Base-by-base conservation (phyloP, 331 rosid genomes). In the Acacia pycnantha region DNA sequence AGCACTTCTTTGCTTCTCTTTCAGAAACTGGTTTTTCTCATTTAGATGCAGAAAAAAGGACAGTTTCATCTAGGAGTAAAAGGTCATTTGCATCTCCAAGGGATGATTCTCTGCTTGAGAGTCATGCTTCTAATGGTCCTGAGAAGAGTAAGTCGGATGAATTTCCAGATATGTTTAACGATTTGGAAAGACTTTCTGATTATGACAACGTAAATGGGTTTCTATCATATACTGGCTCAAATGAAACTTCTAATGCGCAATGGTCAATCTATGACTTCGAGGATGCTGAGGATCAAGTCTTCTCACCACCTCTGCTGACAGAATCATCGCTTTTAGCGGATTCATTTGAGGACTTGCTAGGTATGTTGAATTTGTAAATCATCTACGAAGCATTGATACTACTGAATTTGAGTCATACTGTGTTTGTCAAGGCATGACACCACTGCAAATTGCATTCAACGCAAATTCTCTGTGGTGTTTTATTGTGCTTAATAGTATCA, bases 291-390 rank as follows among this genome's bases (percentile, higher is more conserved):
- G 97, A 92, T 83, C 97, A 92, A 86, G 94, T 89, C 66, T 92
- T 96, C 84, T 96, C 99, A 37, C 99, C 99, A 1, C 97, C 99
- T 68, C 78, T 96, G 83, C 86, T 96, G 79, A 90, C 90, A 91
- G 97, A 94, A 74, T 59, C 97, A 2, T 90, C 97, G 31, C 90
- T 91, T 79, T 76, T 92, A 70, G 84, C 87, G 10, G 98, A 96
- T 90, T 82, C 91, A 68, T 96, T 91, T 61, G 99, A 96, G 82
- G 99, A 95, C 81, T 90, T 96, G 74, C 93, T 93, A 54, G 99
- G 99, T 96, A 92, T 79, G 97, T 87, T 84, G 71, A 71, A 46
- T 79, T 82, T 64, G 53, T 37, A 64, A 27, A 74, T 43, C 75
- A 19, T 70, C 13, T 22, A 31, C 8, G 70, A 16, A 65, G 24